phyloP scores from a whole-genome alignment of 106 monocot genomes.

The Allium fistulosum region DNA sequence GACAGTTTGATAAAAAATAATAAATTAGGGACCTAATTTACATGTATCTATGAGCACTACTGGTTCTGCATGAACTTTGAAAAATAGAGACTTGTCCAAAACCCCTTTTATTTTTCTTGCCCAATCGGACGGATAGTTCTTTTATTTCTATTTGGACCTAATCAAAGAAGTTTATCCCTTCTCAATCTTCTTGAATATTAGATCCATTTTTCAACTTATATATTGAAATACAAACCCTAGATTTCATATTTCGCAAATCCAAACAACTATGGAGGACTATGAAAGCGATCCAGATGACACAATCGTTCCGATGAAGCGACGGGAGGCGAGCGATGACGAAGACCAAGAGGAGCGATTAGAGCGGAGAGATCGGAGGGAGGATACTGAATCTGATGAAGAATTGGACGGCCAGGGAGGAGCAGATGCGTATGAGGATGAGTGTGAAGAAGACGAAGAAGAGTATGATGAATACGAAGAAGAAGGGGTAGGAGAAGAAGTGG shows the following conservation, averaged over 20 bases:
- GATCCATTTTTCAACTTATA: conserved; percentile 16
- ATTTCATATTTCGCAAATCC: neutral
- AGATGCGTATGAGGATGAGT: conserved; percentile 55
- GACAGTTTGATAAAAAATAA: too few species aligned
- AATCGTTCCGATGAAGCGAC: conserved; percentile 59
- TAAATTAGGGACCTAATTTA: too few species aligned
- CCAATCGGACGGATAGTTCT: too few species aligned
- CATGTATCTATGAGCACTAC: too few species aligned
- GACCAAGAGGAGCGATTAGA: conserved; percentile 17
- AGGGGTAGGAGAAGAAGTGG: neutral
- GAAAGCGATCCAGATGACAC: conserved; percentile 88
- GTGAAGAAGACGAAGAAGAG: conserved; percentile 23
- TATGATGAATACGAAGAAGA: conserved; percentile 5
- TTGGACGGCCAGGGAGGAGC: conserved; percentile 57
- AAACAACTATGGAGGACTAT: conserved; percentile 46
- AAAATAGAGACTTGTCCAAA: too few species aligned
- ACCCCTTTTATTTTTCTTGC: too few species aligned
- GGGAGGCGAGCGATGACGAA: conserved; percentile 86
- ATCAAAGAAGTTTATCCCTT: too few species aligned
- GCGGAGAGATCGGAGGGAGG: conserved; percentile 14
- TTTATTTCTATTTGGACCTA: too few species aligned
- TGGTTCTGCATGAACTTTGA: too few species aligned
- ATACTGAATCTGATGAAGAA: conserved; percentile 51
- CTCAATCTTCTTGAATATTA: too few species aligned
- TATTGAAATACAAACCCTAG: conserved; percentile 4